Evolutionary conservation across 768 basidiomycete species (phyloP).

Genomic region (Tulasnella sp.): DNA sequence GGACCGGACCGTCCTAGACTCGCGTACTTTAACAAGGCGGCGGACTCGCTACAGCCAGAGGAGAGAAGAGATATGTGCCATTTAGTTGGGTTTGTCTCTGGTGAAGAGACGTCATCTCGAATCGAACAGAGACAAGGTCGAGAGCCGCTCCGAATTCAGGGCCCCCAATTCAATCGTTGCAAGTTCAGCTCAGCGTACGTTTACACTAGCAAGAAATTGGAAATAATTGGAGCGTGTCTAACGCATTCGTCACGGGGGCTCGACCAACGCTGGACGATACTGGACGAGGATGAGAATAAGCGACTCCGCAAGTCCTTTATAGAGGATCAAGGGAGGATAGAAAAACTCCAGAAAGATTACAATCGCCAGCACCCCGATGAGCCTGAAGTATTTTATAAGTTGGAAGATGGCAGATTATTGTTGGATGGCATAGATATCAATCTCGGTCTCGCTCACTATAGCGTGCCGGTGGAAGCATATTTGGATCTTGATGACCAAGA

Average conservation of each 20-base stretch:
- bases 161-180: not conserved
- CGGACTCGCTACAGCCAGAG: not conserved
- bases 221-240: not conserved
- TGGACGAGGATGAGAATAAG: not conserved
- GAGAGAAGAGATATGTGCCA: not conserved
- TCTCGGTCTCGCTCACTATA: not conserved
- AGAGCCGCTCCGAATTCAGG: not conserved
- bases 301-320: not conserved
- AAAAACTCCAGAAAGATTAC: not conserved
- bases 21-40: not conserved
- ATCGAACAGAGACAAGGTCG: not conserved
- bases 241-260: not conserved
- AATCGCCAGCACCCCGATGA: not conserved
- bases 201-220: not conserved
- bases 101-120: too few species aligned
- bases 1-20: not conserved
- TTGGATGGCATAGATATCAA: not conserved
- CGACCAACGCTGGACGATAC: not conserved
- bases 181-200: not conserved
- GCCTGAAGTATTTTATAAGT: not conserved
- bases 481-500: not conserved
- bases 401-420: not conserved
- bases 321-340: not conserved
- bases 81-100: not conserved
- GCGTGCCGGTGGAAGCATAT: not conserved